Percentiles rank a stretch among this genome's conserved stretches.
Evolutionary conservation across 805 yeast species (phyloP).

Genomic region (Teunomyces stri): DNA sequence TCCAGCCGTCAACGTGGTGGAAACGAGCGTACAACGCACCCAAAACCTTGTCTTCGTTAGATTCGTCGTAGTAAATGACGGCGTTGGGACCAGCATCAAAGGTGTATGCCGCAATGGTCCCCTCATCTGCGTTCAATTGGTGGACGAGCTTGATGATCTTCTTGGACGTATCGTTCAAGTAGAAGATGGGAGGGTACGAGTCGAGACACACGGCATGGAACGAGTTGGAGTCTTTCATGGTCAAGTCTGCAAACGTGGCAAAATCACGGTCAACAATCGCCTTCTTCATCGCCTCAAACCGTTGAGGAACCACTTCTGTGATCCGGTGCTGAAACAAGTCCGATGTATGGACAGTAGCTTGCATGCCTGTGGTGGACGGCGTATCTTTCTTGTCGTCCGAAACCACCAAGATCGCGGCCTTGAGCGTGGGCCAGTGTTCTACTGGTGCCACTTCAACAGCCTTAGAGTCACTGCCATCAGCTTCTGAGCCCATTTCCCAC

Average conservation of each 20-base stretch:
- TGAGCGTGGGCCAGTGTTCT: conserved; percentile 86
- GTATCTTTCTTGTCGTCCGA: conserved; percentile 93
- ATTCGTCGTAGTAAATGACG: conserved; percentile 81
- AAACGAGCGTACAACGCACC: conserved; percentile 66
- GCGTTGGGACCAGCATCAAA: conserved; percentile 99
- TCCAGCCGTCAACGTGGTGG: conserved; percentile 68
- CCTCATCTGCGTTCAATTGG: conserved; percentile 64
- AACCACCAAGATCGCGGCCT: conserved; percentile 89
- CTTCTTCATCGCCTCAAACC: conserved; percentile 79
- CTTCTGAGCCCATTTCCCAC: conserved; percentile 89
- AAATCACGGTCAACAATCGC: conserved; percentile 77
- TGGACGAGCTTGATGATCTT: conserved; percentile 77
- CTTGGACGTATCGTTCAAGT: conserved; percentile 84
- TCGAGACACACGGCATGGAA: conserved; percentile 98
- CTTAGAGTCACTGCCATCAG: conserved; percentile 86
- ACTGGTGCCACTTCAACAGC: conserved; percentile 90
- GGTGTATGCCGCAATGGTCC: conserved; percentile 89
- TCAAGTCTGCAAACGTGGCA: conserved; percentile 76
- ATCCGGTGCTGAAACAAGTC: conserved; percentile 81
- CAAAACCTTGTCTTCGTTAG: conserved; percentile 71
- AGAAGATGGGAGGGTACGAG: conserved; percentile 92
- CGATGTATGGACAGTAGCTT: conserved; percentile 85
- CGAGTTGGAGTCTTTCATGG: conserved; percentile 95
- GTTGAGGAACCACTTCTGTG: conserved; percentile 74
- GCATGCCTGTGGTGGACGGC: conserved; percentile 96